Evolutionary conservation across 257 asterid genomes (phyloP), one percentile per base, ranked within the genome.

Genomic region (Mentha longifolia): DNA sequence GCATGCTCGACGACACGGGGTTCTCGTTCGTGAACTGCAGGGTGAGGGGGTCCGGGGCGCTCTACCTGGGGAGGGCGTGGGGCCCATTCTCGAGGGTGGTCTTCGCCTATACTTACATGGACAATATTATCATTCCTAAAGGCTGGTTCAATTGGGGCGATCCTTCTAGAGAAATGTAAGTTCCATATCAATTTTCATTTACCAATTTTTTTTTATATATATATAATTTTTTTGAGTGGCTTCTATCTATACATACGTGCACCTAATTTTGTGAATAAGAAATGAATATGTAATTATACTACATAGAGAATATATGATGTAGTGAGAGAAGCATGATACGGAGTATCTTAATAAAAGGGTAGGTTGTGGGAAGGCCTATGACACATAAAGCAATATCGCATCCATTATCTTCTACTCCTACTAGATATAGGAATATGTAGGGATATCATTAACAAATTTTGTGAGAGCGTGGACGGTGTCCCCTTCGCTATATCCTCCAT

Each of bases 141-240:
- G 99, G 99, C 19, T 94, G 99, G 99, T 85, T 86, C 73, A 91
- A 91, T 39, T 94, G 97, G 99, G 97, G 97, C 16, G 98, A 93
- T 74, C 98, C 98, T 46, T 83, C 80, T 30, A 80, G 97, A 46
- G 92, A 93, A 83, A 89, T 93, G 98, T 93, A 77, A 76, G 96
- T 76, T 39, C 45, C 11, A n/a, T n/a, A n/a, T n/a, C n/a, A n/a
- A n/a, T n/a, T n/a, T n/a, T n/a, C n/a, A n/a, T n/a, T n/a, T n/a
- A n/a, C n/a, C n/a, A n/a, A n/a, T n/a, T n/a, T n/a, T n/a, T n/a
- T n/a, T n/a, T n/a, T n/a, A n/a, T n/a, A n/a, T n/a, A n/a, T n/a
- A n/a, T n/a, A n/a, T n/a, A n/a, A n/a, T n/a, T n/a, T n/a, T n/a
- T 31, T 31, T 5, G 4, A 31, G 4, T 31, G 35, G 35, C 35